Conservation (phyloP, 1,284 basidiomycete genomes). For the Ganoderma lingzhi region DNA sequence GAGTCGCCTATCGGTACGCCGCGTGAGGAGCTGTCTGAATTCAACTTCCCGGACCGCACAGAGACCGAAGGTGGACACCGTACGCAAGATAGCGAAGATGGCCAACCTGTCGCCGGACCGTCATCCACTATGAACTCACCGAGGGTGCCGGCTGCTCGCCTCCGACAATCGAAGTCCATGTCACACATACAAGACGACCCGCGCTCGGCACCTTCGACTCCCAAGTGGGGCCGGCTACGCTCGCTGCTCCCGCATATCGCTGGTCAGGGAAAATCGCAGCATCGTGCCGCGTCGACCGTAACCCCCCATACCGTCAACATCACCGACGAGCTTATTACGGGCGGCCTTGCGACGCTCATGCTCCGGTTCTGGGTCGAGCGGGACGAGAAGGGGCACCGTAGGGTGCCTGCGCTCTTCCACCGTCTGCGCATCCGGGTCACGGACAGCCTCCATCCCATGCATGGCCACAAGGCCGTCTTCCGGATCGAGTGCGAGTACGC, state of each 20-base stretch:
- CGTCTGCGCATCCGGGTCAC: slow-evolving; percentile 86
- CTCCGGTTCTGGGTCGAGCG: slow-evolving; percentile 91
- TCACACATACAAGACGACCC: slow-evolving; percentile 46
- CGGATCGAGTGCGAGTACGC: slow-evolving; percentile 98
- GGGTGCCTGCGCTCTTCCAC: slow-evolving; percentile 90
- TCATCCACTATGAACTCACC: slow-evolving; percentile 11
- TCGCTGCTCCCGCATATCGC: slow-evolving; percentile 69
- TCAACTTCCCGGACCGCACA: slow-evolving; percentile 14
- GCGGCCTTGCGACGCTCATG: slow-evolving; percentile 85
- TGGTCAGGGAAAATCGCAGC: slow-evolving; percentile 42
- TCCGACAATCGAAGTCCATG: slow-evolving; percentile 52
- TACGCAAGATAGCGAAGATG: slow-evolving; percentile 13
- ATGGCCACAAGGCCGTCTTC: slow-evolving; percentile 84
- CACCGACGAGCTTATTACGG: slow-evolving; percentile 85
- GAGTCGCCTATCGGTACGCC: slow-evolving; percentile 50
- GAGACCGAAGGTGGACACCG: slow-evolving; percentile 20
- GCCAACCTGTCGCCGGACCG: slow-evolving; percentile 17
- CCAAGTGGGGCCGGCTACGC: slow-evolving; percentile 69
- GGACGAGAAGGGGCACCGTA: slow-evolving; percentile 86
- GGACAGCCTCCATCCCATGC: slow-evolving; percentile 85
- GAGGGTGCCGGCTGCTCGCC: slow-evolving; percentile 23
- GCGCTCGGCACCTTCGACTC: slow-evolving; percentile 30
- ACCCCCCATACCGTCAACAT: slow-evolving; percentile 72
- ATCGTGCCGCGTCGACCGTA: slow-evolving; percentile 53
- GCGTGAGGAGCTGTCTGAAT: slow-evolving; percentile 46